Evolutionary conservation across 2,329 filamentous ascomycete genomes (phyloP), one percentile per base, ranked within the genome.

Genomic region (Pestalotiopsis sp.): DNA sequence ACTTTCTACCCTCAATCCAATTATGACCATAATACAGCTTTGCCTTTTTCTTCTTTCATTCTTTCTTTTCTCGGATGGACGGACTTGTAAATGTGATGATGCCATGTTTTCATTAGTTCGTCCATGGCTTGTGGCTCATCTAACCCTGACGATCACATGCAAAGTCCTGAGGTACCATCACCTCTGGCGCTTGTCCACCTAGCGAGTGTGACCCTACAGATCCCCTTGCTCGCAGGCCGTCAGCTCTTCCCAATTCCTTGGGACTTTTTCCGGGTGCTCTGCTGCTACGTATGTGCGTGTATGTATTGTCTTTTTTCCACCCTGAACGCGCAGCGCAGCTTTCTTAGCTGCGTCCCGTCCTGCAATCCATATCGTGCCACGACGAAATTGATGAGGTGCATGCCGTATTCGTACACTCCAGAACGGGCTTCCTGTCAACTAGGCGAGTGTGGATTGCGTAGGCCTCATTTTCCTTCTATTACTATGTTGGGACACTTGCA

Each of bases 71-170:
- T 52, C 45, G 45, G 45, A 52, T 52, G 17, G 45, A 3, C 45
- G 45, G 45, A 20, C 45, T 52, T 52, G 45, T 52, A 20, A 36
- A 52, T 23, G 20, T 52, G 45, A 52, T 52, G 45, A n/a, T 52
- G 45, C 45, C 17, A 52, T 52, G 45, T 52, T n/a, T 27, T 31
- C 57, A 59, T 59, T 36, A 36, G 57, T 52, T 52, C 45, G 57
- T 59, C 57, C 57, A 59, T 27, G 27, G 57, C 57, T 62, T 62
- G 27, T 49, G 38, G 61, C 39, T 64, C 36, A 64, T 64, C 39
- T 64, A 64, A 49, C 41, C 41, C 61, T 64, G 61, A 64, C 61
- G 39, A 52, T 64, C 61, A 64, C 61, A 64, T 64, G 61, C 61
- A 64, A 64, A 62, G n/a, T 25, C 39, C n/a, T 23, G 38, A 39